Base-by-base conservation (phyloP, 116 monocot species). In the Cymodocea nodosa region DNA sequence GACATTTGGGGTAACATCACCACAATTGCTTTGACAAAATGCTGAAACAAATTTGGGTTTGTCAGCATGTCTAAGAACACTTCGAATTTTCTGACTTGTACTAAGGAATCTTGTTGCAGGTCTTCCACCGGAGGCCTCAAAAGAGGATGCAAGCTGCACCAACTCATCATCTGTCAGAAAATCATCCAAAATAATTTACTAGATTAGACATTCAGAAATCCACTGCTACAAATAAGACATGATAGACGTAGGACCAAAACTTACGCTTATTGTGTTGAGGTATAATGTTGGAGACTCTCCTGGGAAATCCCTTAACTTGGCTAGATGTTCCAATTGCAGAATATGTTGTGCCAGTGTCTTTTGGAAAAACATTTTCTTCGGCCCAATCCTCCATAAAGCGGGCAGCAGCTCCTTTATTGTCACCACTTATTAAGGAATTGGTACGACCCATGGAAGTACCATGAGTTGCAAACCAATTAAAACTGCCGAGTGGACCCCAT, bases 391-490 rank as follows among this genome's bases (percentile, higher is more conserved):
- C 92, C 98, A 99, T 99, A 75, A 99, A 92, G 12, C 87, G 86
- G 51, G 98, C 89, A 84, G 98, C 98, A 35, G 98, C 92, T 65
- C 98, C 98, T 74, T 99, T 99, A 75, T 99, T 99, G 61, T 99
- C 98, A 59, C 98, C 98, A 73, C 98, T 99, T 63, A 99, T 81
- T 63, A 99, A 73, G 23, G 84, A 80, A 64, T 99, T 99, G 49
- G 98, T 99, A 23, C 98, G 92, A 62, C 98, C 89, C 98, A 92
- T 99, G 19, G 98, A 99, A 40, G 98, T 99, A 36, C 98, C 98
- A 81, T 99, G 98, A 77, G 98, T 99, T 66, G 98, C 86, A 83
- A 99, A 99, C 98, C 98, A 99, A 56, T 87, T 99, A 71, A 99
- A 99, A 76, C 89, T 84, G 25, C 98, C 98, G 6, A 89, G 62